phyloP scores from a whole-genome alignment of 139 green algal genomes.

The Chlamydomonas incerta region DNA sequence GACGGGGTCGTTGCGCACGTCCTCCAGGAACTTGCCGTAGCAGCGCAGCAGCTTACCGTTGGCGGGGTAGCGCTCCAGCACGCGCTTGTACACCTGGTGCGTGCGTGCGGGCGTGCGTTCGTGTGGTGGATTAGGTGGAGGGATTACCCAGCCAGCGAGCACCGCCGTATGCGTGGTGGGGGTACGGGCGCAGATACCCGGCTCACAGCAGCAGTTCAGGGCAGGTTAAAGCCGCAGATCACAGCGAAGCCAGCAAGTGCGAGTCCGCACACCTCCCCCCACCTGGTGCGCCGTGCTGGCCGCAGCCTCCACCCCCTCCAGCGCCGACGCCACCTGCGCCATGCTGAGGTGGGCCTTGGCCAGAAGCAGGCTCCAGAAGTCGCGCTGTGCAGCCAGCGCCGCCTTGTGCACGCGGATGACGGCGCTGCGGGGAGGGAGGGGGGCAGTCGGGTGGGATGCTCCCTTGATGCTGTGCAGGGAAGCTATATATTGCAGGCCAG shows the following conservation, averaged over 20 bases:
- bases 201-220: too few relatives aligned
- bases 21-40: conserved; percentile 44
- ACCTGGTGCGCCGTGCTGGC: conserved; percentile 6
- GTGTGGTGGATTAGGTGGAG: too few relatives aligned
- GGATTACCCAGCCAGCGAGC: too few relatives aligned
- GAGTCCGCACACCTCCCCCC: too few relatives aligned
- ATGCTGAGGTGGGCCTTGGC: background rate
- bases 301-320: background rate
- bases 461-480: too few relatives aligned
- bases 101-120: too few relatives aligned
- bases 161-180: too few relatives aligned
- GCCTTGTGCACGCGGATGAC: conserved; percentile 48
- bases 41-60: conserved; percentile 52
- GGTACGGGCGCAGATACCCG: too few relatives aligned
- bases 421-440: conserved; percentile 20
- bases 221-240: too few relatives aligned
- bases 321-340: background rate
- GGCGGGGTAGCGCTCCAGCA: conserved; percentile 60
- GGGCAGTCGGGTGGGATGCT: too few relatives aligned
- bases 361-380: conserved; percentile 46
- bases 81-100: conserved; percentile 30
- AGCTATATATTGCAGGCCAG: too few relatives aligned
- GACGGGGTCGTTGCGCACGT: conserved; percentile 42
- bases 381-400: conserved; percentile 17
- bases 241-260: too few relatives aligned